Evolutionary conservation across 768 basidiomycete genomes (phyloP).

Genomic region (Boletellus ananas): DNA sequence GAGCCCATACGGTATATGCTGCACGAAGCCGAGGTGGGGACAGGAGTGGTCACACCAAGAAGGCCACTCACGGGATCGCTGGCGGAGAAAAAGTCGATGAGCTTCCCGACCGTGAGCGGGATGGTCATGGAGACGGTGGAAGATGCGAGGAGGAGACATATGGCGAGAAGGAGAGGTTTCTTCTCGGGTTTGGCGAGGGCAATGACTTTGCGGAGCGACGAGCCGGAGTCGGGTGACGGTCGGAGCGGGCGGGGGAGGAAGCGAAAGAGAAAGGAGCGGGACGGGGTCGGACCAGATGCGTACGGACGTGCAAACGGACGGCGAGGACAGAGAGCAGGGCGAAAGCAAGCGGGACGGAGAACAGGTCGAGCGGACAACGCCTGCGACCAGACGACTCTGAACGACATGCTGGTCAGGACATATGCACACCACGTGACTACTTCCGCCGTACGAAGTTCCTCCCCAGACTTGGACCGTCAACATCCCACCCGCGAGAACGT

Average conservation of each 20-base stretch:
- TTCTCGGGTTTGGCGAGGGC: slow-evolving; percentile 80
- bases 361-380: background rate
- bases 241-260: slow-evolving; percentile 32
- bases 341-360: background rate
- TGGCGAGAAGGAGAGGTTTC: slow-evolving; percentile 69
- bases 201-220: slow-evolving; percentile 72
- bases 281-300: slow-evolving; percentile 5
- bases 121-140: slow-evolving; percentile 89
- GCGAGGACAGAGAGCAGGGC: background rate
- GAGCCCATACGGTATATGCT: slow-evolving; percentile 80
- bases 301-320: slow-evolving; percentile 6
- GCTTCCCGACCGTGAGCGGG: slow-evolving; percentile 87
- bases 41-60: background rate
- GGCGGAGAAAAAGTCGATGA: slow-evolving; percentile 91
- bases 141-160: slow-evolving; percentile 80
- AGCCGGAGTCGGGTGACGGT: slow-evolving; percentile 41
- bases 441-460: background rate
- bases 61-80: slow-evolving; percentile 52
- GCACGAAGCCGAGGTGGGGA: background rate
- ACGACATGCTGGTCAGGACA: background rate
- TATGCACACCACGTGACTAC: slow-evolving; percentile 4
- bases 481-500: no score
- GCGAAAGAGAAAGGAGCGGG: slow-evolving; percentile 21
- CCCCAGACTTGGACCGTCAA: no score
- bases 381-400: background rate